Conservation (phyloP, 306 rosid genomes). For the Cicer cuneatum region DNA sequence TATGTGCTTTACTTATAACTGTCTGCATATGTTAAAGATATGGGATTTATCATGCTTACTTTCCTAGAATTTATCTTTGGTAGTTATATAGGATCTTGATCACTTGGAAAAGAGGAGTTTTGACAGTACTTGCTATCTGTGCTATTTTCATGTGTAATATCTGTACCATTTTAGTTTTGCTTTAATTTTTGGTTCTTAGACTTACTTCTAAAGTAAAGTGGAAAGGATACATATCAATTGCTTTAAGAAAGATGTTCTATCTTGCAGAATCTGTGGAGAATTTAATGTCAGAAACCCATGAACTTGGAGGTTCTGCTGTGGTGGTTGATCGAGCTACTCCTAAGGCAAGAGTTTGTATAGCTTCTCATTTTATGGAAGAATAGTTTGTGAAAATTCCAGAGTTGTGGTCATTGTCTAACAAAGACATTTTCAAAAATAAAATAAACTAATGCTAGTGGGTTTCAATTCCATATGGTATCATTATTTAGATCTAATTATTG, state of each 20-base stretch:
- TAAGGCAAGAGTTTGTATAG: conserved; percentile 67
- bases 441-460: conserved; percentile 12
- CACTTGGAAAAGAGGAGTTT: conserved; percentile 22
- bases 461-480: conserved; percentile 8
- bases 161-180: neutral
- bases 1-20: conserved; percentile 2
- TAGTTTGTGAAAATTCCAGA: conserved; percentile 10
- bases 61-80: neutral
- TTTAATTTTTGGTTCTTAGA: conserved; percentile 23
- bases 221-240: conserved; percentile 18
- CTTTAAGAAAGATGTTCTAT: conserved; percentile 32
- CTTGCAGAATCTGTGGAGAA: conserved; percentile 88
- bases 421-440: conserved; percentile 6
- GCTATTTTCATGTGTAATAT: conserved; percentile 9
- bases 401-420: neutral
- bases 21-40: conserved; percentile 16
- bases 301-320: conserved; percentile 82
- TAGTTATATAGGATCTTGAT: conserved; percentile 28
- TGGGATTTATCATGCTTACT: neutral
- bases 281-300: conserved; percentile 95
- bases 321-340: conserved; percentile 99
- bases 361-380: conserved; percentile 28
- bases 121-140: conserved; percentile 1
- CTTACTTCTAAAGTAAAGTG: conserved; percentile 4
- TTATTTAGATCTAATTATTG: conserved; percentile 9